Percentiles rank a stretch among this genome's conserved stretches.
phyloP scores from a whole-genome alignment of 345 rosid species.

The Diplotaxis tenuifolia region DNA sequence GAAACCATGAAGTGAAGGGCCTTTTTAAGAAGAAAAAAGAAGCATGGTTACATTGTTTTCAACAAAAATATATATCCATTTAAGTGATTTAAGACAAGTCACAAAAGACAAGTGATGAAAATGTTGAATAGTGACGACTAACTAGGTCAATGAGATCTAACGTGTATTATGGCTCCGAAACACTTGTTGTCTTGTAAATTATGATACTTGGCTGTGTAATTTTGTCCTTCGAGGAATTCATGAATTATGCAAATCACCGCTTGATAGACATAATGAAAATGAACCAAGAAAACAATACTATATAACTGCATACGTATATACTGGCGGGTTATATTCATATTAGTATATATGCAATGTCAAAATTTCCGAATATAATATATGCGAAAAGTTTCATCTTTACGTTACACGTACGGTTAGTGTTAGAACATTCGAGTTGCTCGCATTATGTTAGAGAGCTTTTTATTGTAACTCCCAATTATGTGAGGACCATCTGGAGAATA shows the following conservation, averaged over 20 bases:
- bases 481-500: slow-evolving; percentile 4
- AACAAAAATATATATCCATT: not conserved
- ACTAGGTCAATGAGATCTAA: slow-evolving; percentile 18
- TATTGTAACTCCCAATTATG: not conserved
- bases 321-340: not conserved
- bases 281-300: not conserved
- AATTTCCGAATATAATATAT: not conserved
- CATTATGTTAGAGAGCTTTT: not conserved
- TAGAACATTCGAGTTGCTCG: not conserved
- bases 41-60: not conserved
- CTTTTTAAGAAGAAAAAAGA: not conserved
- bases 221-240: not conserved
- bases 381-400: not conserved
- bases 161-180: slow-evolving; percentile 28
- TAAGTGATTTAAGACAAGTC: slow-evolving; percentile 7
- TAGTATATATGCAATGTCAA: not conserved
- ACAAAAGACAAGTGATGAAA: not conserved
- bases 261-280: not conserved
- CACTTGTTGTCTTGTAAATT: slow-evolving; percentile 30
- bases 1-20: not conserved
- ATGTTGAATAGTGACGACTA: slow-evolving; percentile 3
- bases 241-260: not conserved
- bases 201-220: slow-evolving; percentile 24
- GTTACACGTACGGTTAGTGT: not conserved
- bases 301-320: not conserved